Conservation (phyloP, 192 early-diverging fungal species). For the Backusella liffmaniae region DNA sequence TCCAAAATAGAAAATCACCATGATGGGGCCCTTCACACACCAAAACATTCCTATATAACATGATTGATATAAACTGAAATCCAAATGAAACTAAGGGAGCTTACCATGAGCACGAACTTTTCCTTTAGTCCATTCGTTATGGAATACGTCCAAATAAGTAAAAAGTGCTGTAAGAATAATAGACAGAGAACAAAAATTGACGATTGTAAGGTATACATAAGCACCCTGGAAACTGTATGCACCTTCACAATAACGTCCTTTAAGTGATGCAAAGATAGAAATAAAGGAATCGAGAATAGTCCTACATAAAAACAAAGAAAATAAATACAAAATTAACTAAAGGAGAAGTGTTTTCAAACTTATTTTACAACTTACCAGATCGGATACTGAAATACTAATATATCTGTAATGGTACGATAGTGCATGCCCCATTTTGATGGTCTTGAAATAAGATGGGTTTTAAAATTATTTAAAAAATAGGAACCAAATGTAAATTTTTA, state of each 20-base stretch:
- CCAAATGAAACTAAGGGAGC: constrained; percentile 8
- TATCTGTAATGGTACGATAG: constrained; percentile 38
- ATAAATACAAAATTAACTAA: neutral
- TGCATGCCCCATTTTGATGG: constrained; percentile 39
- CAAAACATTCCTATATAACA: constrained; percentile 19
- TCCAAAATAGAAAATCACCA: constrained; percentile 31
- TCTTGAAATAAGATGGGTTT: constrained; percentile 1
- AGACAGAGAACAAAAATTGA: constrained; percentile 36
- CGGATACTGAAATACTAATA: constrained; percentile 37
- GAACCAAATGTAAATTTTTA: neutral
- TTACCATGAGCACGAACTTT: constrained; percentile 29
- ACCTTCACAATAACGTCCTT: constrained; percentile 34
- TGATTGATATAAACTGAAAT: neutral
- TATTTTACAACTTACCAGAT: constrained; percentile 30
- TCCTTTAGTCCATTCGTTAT: constrained; percentile 22
- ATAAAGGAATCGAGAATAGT: constrained; percentile 30
- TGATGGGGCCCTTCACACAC: constrained; percentile 37
- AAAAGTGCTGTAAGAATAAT: constrained; percentile 35
- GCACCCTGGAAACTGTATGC: constrained; percentile 34
- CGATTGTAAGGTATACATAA: constrained; percentile 35
- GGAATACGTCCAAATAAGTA: constrained; percentile 35
- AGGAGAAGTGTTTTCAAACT: neutral
- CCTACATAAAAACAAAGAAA: constrained; percentile 2
- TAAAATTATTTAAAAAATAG: neutral
- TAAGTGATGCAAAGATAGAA: constrained; percentile 34